Conservation (phyloP, 1,284 basidiomycete species). For the Marasmius tenuissimus region DNA sequence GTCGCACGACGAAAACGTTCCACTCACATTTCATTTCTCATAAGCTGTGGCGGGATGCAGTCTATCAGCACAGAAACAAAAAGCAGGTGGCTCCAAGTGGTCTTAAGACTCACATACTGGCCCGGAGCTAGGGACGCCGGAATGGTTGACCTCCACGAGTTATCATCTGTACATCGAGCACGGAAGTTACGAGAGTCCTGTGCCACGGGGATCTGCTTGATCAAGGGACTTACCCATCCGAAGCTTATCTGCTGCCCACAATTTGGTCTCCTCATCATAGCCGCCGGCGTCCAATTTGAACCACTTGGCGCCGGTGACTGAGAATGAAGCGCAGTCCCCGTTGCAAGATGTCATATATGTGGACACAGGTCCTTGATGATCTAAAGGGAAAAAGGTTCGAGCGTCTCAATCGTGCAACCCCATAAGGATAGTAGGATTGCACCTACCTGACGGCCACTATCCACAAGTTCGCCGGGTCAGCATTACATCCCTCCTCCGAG, state of each 20-base stretch:
- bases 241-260: constrained; percentile 35
- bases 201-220: not conserved
- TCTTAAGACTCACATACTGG: constrained; percentile 33
- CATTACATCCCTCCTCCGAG: constrained; percentile 2
- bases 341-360: constrained; percentile 41
- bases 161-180: constrained; percentile 22
- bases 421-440: not conserved
- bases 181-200: not conserved
- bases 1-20: not conserved
- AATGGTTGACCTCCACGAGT: constrained; percentile 35
- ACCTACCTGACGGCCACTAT: constrained; percentile 37
- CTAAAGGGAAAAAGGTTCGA: constrained; percentile 19
- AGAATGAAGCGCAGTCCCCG: constrained; percentile 34
- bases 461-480: constrained; percentile 4
- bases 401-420: not conserved
- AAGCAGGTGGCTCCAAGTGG: not conserved
- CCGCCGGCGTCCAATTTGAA: constrained; percentile 39
- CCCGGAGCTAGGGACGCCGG: constrained; percentile 32
- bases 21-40: constrained; percentile 38
- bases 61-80: not conserved
- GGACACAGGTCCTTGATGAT: constrained; percentile 40
- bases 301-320: constrained; percentile 32
- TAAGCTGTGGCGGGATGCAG: constrained; percentile 23
- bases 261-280: constrained; percentile 27
- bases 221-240: constrained; percentile 28